A percentile compares a stretch with the other conserved stretches of the same genome.
Evolutionary conservation across 1,284 basidiomycete genomes (phyloP).

Genomic region (Mycosarcoma maydis): DNA sequence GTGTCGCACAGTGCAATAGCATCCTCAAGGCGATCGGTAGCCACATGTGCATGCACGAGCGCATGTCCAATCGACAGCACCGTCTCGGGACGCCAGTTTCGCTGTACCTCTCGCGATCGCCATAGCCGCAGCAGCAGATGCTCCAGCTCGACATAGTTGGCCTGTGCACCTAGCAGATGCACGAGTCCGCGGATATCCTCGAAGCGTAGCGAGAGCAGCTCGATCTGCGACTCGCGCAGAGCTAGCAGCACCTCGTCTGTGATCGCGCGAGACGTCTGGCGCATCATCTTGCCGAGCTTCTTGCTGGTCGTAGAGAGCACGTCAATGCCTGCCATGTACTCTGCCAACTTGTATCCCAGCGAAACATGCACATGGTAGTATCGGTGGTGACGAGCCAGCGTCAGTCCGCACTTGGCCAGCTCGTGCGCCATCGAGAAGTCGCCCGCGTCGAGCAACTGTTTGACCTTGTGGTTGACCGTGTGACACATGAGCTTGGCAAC

Average conservation of each 20-base stretch:
- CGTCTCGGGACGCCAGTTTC: constrained; percentile 1
- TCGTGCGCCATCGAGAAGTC: constrained; percentile 3
- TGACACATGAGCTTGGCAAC: constrained; percentile 1
- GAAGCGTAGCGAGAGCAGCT: neutral
- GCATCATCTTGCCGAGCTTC: neutral
- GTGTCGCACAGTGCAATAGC: constrained; percentile 6
- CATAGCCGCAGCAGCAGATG: neutral
- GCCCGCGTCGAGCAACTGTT: constrained; percentile 1
- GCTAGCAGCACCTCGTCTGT: constrained; percentile 2
- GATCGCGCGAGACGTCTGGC: constrained; percentile 1
- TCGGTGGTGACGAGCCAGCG: constrained; percentile 1
- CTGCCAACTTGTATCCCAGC: constrained; percentile 5
- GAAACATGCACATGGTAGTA: neutral
- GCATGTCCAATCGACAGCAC: neutral
- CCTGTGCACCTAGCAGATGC: neutral
- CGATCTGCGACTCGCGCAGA: neutral
- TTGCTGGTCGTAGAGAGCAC: neutral
- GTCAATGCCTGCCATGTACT: neutral
- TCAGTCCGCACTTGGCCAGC: constrained; percentile 5
- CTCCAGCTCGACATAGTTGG: constrained; percentile 1
- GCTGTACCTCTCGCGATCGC: constrained; percentile 3
- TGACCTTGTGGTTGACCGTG: constrained; percentile 4
- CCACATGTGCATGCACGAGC: constrained; percentile 4
- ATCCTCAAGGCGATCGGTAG: neutral
- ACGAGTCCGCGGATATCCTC: constrained; percentile 1